Conservation (phyloP, 441 rosid genomes). For the Erodium chrysanthum region DNA sequence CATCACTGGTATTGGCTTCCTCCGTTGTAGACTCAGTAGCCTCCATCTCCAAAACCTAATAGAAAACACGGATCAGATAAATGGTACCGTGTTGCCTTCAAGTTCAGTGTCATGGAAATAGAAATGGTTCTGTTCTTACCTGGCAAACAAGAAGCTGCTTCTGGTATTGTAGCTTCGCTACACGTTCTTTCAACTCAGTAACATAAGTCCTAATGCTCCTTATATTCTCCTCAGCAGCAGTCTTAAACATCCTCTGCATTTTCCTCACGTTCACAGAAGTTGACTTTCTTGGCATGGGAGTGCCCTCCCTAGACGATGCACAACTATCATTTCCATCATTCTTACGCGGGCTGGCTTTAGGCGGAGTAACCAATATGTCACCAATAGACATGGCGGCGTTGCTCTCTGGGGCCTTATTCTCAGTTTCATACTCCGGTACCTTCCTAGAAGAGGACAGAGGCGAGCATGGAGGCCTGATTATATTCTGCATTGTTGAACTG, state of each 20-base stretch:
- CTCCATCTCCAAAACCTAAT: slow-evolving; percentile 88
- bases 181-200: slow-evolving; percentile 93
- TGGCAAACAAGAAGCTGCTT: slow-evolving; percentile 98
- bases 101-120: too few species aligned
- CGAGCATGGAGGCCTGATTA: slow-evolving; percentile 82
- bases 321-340: slow-evolving; percentile 69
- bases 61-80: neutral
- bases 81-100: neutral
- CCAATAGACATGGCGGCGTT: slow-evolving; percentile 32
- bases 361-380: slow-evolving; percentile 31
- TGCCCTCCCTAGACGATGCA: slow-evolving; percentile 69
- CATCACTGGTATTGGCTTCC: slow-evolving; percentile 30
- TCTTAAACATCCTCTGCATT: slow-evolving; percentile 98
- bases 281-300: slow-evolving; percentile 61
- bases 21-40: slow-evolving; percentile 90
- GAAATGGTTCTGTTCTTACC: slow-evolving; percentile 28
- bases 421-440: slow-evolving; percentile 56
- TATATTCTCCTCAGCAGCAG: slow-evolving; percentile 97
- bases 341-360: slow-evolving; percentile 62
- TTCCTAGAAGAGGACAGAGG: slow-evolving; percentile 74
- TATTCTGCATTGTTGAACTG: slow-evolving; percentile 52
- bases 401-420: slow-evolving; percentile 73
- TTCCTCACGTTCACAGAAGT: slow-evolving; percentile 94
- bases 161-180: slow-evolving; percentile 93
- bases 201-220: slow-evolving; percentile 88